phyloP scores from a whole-genome alignment of 495 filamentous ascomycete species.

The Penicillium coprophilum region DNA sequence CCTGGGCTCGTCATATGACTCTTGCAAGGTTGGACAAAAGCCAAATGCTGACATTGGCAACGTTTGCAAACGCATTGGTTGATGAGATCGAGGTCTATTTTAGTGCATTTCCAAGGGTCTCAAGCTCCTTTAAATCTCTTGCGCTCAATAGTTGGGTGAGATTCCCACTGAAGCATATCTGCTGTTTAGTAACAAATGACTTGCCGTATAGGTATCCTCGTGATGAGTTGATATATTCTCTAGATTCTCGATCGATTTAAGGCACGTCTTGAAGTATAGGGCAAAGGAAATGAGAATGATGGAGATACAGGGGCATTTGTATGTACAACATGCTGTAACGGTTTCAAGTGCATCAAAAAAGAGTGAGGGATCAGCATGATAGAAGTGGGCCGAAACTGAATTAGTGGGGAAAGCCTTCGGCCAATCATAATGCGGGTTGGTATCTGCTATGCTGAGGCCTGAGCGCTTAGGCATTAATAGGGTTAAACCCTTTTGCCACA shows the following conservation, averaged over 20 bases:
- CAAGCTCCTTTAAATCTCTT: no score
- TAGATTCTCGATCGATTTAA: not conserved
- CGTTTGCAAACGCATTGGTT: no score
- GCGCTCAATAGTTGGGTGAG: no score
- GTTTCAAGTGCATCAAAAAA: not conserved
- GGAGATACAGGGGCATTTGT: no score
- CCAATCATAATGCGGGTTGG: slow-evolving; percentile 18
- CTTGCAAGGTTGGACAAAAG: not conserved
- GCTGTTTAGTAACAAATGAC: not conserved
- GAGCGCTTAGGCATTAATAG: slow-evolving; percentile 40
- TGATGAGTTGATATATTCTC: not conserved
- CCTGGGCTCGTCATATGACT: not conserved
- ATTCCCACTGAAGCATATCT: no score
- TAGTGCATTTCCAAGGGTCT: no score
- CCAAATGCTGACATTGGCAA: not conserved
- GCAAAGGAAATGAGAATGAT: not conserved
- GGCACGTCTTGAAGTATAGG: not conserved
- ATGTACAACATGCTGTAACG: no score
- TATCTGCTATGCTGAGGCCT: slow-evolving; percentile 11
- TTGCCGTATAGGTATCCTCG: not conserved
- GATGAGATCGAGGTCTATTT: no score
- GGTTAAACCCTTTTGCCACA: slow-evolving; percentile 51
- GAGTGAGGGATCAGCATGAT: not conserved
- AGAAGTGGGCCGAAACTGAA: not conserved
- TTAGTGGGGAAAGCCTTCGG: not conserved